Conservation (phyloP, 495 filamentous ascomycete species). For the Podospora tetraspora region DNA sequence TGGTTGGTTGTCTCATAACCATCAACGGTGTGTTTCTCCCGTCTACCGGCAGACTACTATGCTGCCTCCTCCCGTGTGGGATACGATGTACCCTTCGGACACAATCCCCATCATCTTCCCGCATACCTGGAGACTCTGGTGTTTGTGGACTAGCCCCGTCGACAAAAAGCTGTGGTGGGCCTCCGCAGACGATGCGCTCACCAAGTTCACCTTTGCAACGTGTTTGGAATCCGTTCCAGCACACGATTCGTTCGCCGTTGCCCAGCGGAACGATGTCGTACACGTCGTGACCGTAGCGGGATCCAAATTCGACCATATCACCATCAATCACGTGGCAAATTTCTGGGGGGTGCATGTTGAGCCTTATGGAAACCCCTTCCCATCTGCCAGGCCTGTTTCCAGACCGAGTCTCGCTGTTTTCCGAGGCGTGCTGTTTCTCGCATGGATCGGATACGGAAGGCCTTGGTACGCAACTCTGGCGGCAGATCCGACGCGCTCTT, state of each 20-base stretch:
- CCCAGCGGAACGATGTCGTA: too few relatives aligned
- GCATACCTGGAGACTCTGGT: conserved; percentile 28
- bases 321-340: neutral
- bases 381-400: conserved; percentile 9
- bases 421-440: conserved; percentile 29
- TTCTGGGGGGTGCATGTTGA: too few relatives aligned
- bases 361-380: too few relatives aligned
- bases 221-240: conserved; percentile 2
- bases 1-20: too few relatives aligned
- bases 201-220: conserved; percentile 15
- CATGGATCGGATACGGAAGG: conserved; percentile 17
- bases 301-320: too few relatives aligned
- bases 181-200: conserved; percentile 14
- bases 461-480: conserved; percentile 19
- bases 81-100: conserved; percentile 13
- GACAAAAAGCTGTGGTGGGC: conserved; percentile 25
- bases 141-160: conserved; percentile 25
- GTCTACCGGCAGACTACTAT: too few relatives aligned
- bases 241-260: too few relatives aligned
- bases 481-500: conserved; percentile 6
- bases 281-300: too few relatives aligned
- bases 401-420: conserved; percentile 27
- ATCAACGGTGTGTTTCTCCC: neutral
- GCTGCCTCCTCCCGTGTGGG: conserved; percentile 3
- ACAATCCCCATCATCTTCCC: conserved; percentile 26